Evolutionary conservation across 805 yeast genomes (phyloP).

Genomic region (Lachancea waltii): DNA sequence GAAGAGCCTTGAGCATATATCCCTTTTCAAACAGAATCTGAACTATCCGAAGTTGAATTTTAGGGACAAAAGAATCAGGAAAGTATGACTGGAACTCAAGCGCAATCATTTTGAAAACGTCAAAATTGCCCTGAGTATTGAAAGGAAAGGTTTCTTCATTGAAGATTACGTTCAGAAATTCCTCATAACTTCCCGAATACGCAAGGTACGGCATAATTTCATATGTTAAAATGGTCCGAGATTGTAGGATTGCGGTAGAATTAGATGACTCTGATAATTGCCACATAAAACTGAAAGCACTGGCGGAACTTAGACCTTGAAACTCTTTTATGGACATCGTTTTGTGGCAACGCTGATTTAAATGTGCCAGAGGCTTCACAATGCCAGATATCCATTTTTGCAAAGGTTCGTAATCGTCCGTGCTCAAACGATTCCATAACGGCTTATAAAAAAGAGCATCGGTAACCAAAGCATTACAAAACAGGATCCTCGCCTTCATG

Average conservation of each 20-base stretch:
- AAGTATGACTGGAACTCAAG: constrained; percentile 1
- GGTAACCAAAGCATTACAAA: constrained; percentile 19
- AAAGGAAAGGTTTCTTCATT: constrained; percentile 16
- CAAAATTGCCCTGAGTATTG: constrained; percentile 11
- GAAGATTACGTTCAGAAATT: constrained; percentile 16
- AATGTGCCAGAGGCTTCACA: constrained; percentile 27
- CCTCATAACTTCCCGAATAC: constrained; percentile 8
- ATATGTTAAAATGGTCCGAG: constrained; percentile 9
- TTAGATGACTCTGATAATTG: too few relatives aligned
- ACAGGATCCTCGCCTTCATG: constrained; percentile 23
- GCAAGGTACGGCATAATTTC: constrained; percentile 24
- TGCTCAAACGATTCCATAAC: constrained; percentile 16
- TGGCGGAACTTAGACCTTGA: constrained; percentile 13
- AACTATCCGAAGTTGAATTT: background rate
- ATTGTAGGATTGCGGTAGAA: constrained; percentile 1
- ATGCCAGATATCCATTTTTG: constrained; percentile 26
- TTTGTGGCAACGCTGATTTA: constrained; percentile 13
- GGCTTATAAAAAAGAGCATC: constrained; percentile 18
- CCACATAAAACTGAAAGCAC: constrained; percentile 15
- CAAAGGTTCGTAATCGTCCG: constrained; percentile 8
- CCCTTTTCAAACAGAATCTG: constrained; percentile 22
- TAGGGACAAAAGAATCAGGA: background rate
- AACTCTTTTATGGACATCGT: constrained; percentile 20
- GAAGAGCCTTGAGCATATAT: constrained; percentile 8
- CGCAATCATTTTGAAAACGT: constrained; percentile 13